Base-by-base conservation (phyloP, 2,329 filamentous ascomycete genomes). In the Raffaelea ambrosiae region DNA sequence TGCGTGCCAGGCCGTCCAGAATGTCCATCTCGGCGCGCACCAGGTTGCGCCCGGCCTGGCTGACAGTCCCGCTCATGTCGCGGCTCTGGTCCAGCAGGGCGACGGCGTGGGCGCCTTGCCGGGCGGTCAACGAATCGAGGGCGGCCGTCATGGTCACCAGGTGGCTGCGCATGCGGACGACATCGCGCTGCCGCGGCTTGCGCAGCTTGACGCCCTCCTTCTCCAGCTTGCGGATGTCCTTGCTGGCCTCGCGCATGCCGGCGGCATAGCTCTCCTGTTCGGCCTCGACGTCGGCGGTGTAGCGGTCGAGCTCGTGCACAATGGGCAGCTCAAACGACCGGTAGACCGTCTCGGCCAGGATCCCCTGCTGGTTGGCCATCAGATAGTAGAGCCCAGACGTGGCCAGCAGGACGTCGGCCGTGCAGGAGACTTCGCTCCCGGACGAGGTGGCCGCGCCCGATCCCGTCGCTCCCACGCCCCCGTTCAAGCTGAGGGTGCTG, bases 21-120 rank as follows among this genome's bases (percentile, higher is more conserved):
- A 85, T 84, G 62, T 85, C 81, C 19, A 85, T 77, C 64, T 85
- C 81, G 47, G 81, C 81, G 18, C 81, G 69, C 13, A 84, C 81
- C 11, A 85, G 70, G 52, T 76, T 79, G 57, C 80, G 83, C 57
- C 77, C 76, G 18, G 79, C 78, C 48, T 84, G 81, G 18, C 83
- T 72, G 55, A 84, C 82, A 53, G 71, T 70, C 22, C 63, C 68
- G 55, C 78, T 82, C 54, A 79, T 80, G 55, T 83, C 79, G 61
- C 84, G 81, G 58, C 77, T 79, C 59, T 84, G 80, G 50, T 77
- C 66, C 47, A 84, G 62, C 53, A 84, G 56, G 0, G 73, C 73
- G 26, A 75, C 67, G n/a, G 79, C 74, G 58, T 84, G 80, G 48
- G 74, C 72, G 18, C 69, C 76, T 59, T 84, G 79, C 46, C 84